Conservation (phyloP, 768 basidiomycete species). For the Kwoniella sp. region DNA sequence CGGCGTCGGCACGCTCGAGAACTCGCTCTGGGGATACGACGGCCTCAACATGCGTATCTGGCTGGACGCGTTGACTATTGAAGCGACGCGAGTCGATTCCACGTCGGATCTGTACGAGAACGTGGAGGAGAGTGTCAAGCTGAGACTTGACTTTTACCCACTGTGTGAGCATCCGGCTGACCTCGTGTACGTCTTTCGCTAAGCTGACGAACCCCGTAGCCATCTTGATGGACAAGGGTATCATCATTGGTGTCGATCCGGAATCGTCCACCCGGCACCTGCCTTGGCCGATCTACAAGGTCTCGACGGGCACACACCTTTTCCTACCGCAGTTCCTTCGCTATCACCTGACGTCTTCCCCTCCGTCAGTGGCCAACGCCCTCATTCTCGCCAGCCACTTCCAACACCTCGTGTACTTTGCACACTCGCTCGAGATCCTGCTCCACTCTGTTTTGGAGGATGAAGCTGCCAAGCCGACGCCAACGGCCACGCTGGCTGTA, state of each 20-base stretch:
- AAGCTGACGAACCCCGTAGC: constrained; percentile 55
- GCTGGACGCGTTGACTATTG: constrained; percentile 91
- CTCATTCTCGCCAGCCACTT: constrained; percentile 82
- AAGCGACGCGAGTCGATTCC: constrained; percentile 56
- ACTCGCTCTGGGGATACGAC: constrained; percentile 96
- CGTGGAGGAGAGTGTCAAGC: constrained; percentile 89
- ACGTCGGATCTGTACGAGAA: constrained; percentile 54
- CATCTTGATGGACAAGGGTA: constrained; percentile 97
- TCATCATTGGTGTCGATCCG: constrained; percentile 92
- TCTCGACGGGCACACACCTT: constrained; percentile 68
- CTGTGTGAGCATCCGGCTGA: too few species aligned
- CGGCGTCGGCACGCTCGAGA: constrained; percentile 87
- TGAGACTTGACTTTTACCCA: constrained; percentile 90
- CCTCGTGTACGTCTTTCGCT: constrained; percentile 1
- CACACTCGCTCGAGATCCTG: constrained; percentile 89
- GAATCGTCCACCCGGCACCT: constrained; percentile 73
- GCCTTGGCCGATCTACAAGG: constrained; percentile 85
- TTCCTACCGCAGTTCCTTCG: constrained; percentile 88
- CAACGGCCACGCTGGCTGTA: not conserved
- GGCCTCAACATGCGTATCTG: constrained; percentile 84
- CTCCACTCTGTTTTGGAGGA: constrained; percentile 89
- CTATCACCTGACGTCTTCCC: constrained; percentile 62
- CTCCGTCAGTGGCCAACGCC: constrained; percentile 62
- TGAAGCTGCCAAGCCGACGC: constrained; percentile 54
- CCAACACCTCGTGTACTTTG: constrained; percentile 81